These are phyloP conservation scores for Carex scoparia DNA, from an alignment of 176 grass and related monocot genomes.

Conservation along the genomic window DNA sequence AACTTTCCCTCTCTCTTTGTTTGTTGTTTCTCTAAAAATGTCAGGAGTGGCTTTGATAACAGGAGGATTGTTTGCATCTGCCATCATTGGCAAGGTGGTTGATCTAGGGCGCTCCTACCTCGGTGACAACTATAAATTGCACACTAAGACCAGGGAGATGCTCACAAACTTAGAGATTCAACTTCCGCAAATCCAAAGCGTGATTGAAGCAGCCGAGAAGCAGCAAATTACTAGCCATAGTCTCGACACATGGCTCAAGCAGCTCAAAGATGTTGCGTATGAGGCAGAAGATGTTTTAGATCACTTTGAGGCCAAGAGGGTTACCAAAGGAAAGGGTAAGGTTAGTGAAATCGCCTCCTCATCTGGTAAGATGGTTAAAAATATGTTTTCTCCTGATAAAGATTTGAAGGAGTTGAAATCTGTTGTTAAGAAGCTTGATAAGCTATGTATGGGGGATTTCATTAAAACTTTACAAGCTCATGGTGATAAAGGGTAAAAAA, in stretches of 20 bases:
- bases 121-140: neutral
- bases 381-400: neutral
- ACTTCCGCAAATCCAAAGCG: neutral
- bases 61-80: neutral
- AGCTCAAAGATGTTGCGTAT: neutral
- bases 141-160: neutral
- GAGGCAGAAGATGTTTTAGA: neutral
- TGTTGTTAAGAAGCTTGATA: neutral
- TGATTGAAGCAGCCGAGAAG: conserved; percentile 5
- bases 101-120: neutral
- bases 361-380: neutral
- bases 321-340: neutral
- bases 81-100: neutral
- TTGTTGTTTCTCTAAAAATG: too few species aligned
- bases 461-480: neutral
- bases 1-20: too few species aligned
- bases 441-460: neutral
- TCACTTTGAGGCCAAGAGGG: neutral
- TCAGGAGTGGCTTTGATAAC: neutral
- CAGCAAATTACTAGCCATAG: neutral
- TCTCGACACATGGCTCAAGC: conserved; percentile 1
- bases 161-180: neutral
- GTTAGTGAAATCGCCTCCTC: neutral
- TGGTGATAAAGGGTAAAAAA: too few species aligned
- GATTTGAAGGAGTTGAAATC: neutral